phyloP scores from a whole-genome alignment of 495 filamentous ascomycete species.

The Hypoxylon fuscum region DNA sequence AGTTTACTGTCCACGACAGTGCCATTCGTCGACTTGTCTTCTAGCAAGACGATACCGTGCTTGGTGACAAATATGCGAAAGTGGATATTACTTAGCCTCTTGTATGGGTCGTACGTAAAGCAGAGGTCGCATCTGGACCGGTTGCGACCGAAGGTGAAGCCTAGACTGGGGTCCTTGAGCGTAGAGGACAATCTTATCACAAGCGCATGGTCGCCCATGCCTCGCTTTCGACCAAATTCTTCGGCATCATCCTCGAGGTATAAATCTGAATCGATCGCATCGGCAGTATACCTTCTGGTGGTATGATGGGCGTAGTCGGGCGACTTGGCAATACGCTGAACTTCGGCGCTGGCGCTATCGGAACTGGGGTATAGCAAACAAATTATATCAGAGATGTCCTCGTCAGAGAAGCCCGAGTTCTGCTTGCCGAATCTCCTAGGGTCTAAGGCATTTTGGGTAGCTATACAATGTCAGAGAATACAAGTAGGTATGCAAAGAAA shows the following conservation, averaged over 20 bases:
- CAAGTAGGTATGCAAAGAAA: neutral
- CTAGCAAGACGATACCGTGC: slow-evolving; percentile 83
- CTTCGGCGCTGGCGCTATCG: slow-evolving; percentile 71
- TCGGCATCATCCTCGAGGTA: slow-evolving; percentile 50
- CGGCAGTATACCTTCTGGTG: slow-evolving; percentile 49
- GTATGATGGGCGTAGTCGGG: slow-evolving; percentile 50
- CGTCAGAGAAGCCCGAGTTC: slow-evolving; percentile 78
- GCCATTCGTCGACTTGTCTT: slow-evolving; percentile 92
- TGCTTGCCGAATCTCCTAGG: slow-evolving; percentile 78
- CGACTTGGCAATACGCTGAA: slow-evolving; percentile 60
- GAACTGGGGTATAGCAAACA: slow-evolving; percentile 87
- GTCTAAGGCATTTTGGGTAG: slow-evolving; percentile 84
- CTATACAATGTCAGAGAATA: slow-evolving; percentile 48
- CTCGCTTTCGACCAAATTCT: slow-evolving; percentile 56
- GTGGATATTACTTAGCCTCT: slow-evolving; percentile 84
- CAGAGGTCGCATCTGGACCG: slow-evolving; percentile 74
- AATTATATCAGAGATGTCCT: slow-evolving; percentile 86
- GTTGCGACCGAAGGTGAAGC: slow-evolving; percentile 90
- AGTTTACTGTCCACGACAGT: slow-evolving; percentile 79
- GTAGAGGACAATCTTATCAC: slow-evolving; percentile 80
- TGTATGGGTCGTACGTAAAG: slow-evolving; percentile 64
- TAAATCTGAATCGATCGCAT: slow-evolving; percentile 60
- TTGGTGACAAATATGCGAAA: slow-evolving; percentile 89
- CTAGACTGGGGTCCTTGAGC: slow-evolving; percentile 68
- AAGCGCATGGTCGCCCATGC: slow-evolving; percentile 71